Base-by-base conservation (phyloP, 129 eudicot genomes). In the Lactuca sativa region DNA sequence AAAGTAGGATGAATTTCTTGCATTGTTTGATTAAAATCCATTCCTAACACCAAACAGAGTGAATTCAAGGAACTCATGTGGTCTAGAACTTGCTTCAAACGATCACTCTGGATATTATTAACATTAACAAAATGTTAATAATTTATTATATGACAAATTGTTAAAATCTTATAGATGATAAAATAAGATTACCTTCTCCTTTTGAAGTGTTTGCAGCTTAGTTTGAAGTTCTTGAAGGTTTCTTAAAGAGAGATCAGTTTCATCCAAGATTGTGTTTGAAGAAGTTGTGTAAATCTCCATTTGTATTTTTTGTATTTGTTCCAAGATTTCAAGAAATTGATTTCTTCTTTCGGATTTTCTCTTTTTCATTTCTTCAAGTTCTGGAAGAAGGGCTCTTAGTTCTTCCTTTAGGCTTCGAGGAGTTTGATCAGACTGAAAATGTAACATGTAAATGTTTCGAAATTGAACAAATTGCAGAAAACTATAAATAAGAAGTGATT, bases 301-400 rank as follows among this genome's bases (percentile, higher is more conserved):
- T 56, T 78, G 75, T 37, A 92, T 70, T 59, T 76, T 82, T 58
- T 86, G 88, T 59, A 84, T 83, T 76, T 84, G 90, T 57, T 83
- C 87, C 56, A 86, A 56, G 30, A 89, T 80, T 15, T 89, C 86
- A 8, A 81, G 56, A 67, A 92, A 86, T 66, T 92, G 92, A 66
- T 77, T 83, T 67, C 81, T 82, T 76, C 98, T 72, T 4, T 89
- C 98, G 16, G 31, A 7, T 77, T 86, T 92, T 64, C 95, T 81
- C 76, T 77, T 86, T 47, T 83, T 81, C 96, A 92, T 89, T 82
- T 86, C 98, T 77, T 92, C 96, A 34, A 89, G 37, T 72, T 86
- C 84, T 33, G 95, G 95, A 59, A 78, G 80, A 72, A 92, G 78
- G 65, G 92, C 76, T 68, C 81, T 63, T 52, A 89, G 85, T 59